Conservation (phyloP, 345 rosid genomes). For the Syzygium oleosum region DNA sequence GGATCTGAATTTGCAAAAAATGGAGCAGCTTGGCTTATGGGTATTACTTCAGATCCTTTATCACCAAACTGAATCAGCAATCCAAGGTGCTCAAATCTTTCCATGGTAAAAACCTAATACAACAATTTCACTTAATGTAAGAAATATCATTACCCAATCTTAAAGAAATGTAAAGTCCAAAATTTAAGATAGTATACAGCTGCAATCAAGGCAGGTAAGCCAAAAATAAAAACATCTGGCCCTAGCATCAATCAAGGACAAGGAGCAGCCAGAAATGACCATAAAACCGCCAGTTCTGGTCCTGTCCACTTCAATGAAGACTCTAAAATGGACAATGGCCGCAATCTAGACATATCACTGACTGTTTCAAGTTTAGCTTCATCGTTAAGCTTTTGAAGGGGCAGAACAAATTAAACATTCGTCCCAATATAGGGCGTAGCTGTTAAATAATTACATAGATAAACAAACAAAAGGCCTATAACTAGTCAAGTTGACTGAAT, state of each 20-base stretch:
- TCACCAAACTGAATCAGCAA: constrained; percentile 91
- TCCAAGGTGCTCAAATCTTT: constrained; percentile 94
- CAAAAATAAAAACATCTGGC: neutral
- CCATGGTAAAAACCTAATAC: constrained; percentile 74
- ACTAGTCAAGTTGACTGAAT: neutral
- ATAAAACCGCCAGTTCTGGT: neutral
- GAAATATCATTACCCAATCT: neutral
- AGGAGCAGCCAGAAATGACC: neutral
- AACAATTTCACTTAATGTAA: neutral
- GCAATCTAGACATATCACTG: neutral
- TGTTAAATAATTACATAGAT: neutral
- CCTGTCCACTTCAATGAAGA: neutral
- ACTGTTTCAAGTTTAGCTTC: neutral
- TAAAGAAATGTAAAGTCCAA: neutral
- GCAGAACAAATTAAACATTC: neutral
- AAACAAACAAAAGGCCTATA: neutral
- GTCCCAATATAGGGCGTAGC: neutral
- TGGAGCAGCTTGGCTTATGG: constrained; percentile 84
- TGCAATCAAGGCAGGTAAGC: neutral
- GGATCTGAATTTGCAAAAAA: constrained; percentile 99
- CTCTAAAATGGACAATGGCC: neutral
- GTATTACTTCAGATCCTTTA: constrained; percentile 69
- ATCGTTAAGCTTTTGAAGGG: neutral
- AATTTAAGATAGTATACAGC: neutral
- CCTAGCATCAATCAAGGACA: neutral